Base-by-base conservation (phyloP, 108 stramenopile genomes). In the Skeletonema menzelii region DNA sequence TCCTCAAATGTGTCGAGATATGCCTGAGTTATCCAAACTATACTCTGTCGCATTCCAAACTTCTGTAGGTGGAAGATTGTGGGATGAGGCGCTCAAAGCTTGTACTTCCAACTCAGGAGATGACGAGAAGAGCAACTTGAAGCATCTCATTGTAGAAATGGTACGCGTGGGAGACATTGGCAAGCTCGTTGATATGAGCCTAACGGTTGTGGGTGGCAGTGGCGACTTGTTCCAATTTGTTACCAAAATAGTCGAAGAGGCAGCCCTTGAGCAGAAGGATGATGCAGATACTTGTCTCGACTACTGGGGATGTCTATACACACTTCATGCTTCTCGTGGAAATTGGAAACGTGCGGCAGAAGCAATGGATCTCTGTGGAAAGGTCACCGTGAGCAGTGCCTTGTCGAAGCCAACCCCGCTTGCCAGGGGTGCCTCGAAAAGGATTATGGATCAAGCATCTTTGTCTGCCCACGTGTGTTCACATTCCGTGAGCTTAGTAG, bases 261-360 rank as follows among this genome's bases (percentile, higher is more conserved):
- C 81, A 31, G 81, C 74, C 13, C 20, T 56, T 26, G 27, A 40
- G 24, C 32, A 19, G 59, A 7, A 5, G 8, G 11, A 13, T 26
- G 49, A 49, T 35, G 64, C 32, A 76, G 80, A 28, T 42, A 71
- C 35, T 27, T 63, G 79, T 17, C 75, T 87, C 17, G 87, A 92
- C 67, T 92, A 88, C 66, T 82, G 80, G 71, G 88, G 92, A 8
- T 87, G 88, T 46, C 73, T 93, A 27, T 95, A 91, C 65, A 72
- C 91, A 1, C 77, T 95, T 11, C 85, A 93, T 76, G 80, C 85
- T 2, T 91, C 91, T 15, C 88, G 86, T 59, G 80, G 84, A 44
- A 65, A 93, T 42, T 95, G 92, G 95, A 84, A 81, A 63, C 69
- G 86, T 56, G 91, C 90, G 1, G 86, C 91, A 2, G 76, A 87